A percentile compares a stretch with the other conserved stretches of the same genome.
Conservation (phyloP, 495 filamentous ascomycete genomes). For the Oleoguttula mirabilis region DNA sequence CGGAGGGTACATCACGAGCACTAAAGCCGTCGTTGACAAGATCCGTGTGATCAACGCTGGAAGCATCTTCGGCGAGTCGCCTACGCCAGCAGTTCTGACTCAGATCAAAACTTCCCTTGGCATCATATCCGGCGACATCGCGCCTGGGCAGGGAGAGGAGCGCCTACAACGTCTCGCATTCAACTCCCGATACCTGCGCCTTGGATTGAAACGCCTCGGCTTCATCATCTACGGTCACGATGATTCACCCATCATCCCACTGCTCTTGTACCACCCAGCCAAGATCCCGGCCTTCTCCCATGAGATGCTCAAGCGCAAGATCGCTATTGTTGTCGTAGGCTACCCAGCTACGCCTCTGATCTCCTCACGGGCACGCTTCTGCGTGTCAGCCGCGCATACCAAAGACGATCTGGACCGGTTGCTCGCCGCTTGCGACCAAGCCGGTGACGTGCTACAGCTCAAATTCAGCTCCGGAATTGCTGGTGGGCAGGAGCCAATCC, state of each 20-base stretch:
- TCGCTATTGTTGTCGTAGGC: constrained; percentile 95
- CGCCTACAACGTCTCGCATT: constrained; percentile 91
- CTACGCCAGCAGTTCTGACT: constrained; percentile 70
- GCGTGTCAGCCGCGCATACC: constrained; percentile 88
- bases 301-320: constrained; percentile 94
- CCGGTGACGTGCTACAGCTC: constrained; percentile 81
- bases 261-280: constrained; percentile 88
- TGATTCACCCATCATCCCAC: constrained; percentile 90
- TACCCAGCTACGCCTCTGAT: constrained; percentile 97
- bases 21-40: constrained; percentile 84
- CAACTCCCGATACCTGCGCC: constrained; percentile 93
- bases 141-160: constrained; percentile 88
- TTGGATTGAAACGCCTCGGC: constrained; percentile 91
- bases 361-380: constrained; percentile 87
- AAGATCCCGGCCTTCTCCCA: constrained; percentile 98
- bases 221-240: constrained; percentile 96
- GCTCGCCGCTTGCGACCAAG: constrained; percentile 79
- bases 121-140: constrained; percentile 77
- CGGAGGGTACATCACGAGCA: constrained; percentile 86
- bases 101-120: constrained; percentile 77
- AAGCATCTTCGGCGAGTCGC: constrained; percentile 77
- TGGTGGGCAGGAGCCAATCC: constrained; percentile 65
- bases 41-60: constrained; percentile 76
- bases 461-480: constrained; percentile 94
- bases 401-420: constrained; percentile 95